Evolutionary conservation across 2,329 filamentous ascomycete species (phyloP).

Genomic region (Dothideomycetidae sp.): DNA sequence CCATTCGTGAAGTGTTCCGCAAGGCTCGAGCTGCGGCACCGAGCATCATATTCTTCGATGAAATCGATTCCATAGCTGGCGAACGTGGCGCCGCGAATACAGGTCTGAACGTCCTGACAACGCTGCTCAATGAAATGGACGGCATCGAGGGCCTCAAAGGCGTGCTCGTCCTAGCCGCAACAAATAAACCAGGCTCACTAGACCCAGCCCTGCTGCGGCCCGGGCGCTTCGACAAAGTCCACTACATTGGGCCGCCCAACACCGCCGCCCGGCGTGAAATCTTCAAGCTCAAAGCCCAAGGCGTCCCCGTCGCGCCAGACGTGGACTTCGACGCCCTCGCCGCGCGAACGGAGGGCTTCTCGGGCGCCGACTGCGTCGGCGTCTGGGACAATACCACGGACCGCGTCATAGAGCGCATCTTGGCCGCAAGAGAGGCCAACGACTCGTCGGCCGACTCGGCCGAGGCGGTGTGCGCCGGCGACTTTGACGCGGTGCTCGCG

Average conservation of each 20-base stretch:
- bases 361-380: conserved; percentile 66
- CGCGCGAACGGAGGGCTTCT: conserved; percentile 56
- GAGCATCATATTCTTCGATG: conserved; percentile 92
- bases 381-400: conserved; percentile 33
- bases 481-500: conserved; percentile 14
- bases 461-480: neutral
- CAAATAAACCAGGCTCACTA: conserved; percentile 74
- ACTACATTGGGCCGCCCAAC: conserved; percentile 77
- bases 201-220: conserved; percentile 76
- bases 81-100: conserved; percentile 36
- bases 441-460: neutral
- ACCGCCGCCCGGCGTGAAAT: conserved; percentile 61
- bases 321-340: conserved; percentile 55
- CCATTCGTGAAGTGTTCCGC: conserved; percentile 70
- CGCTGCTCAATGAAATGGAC: conserved; percentile 87
- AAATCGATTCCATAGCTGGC: conserved; percentile 72
- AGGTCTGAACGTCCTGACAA: conserved; percentile 73
- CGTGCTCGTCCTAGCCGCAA: conserved; percentile 79
- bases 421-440: neutral
- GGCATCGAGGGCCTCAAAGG: conserved; percentile 74
- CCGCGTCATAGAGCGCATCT: conserved; percentile 21
- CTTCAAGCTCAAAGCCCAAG: conserved; percentile 50
- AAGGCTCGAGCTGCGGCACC: conserved; percentile 75
- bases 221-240: conserved; percentile 68
- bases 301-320: conserved; percentile 45